These are phyloP conservation scores for Lipomyces anomalus DNA, from an alignment of 805 yeast genomes.

Conservation along the genomic window DNA sequence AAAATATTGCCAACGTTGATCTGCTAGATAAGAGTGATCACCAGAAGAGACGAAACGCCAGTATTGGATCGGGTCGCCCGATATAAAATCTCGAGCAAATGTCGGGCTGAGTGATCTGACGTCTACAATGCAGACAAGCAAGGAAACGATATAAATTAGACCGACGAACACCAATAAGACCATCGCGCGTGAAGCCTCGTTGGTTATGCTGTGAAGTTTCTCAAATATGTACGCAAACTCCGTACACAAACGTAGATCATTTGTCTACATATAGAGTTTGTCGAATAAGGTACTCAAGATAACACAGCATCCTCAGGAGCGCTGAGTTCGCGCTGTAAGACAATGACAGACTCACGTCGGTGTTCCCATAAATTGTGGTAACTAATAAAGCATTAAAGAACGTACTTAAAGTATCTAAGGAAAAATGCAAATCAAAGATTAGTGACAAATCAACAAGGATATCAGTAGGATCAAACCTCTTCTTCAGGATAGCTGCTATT, in stretches of 20 bases:
- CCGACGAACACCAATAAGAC: conserved; percentile 44
- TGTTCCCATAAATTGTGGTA: conserved; percentile 16
- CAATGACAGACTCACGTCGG: conserved; percentile 9
- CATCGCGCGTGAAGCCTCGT: conserved; percentile 64
- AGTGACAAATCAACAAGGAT: no score
- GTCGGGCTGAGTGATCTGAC: conserved; percentile 24
- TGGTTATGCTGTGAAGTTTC: conserved; percentile 58
- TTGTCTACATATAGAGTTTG: conserved; percentile 16
- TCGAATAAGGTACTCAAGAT: conserved; percentile 13
- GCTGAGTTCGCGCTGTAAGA: not conserved
- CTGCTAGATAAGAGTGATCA: conserved; percentile 20
- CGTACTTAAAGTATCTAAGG: not conserved
- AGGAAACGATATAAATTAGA: conserved; percentile 30
- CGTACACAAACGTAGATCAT: conserved; percentile 67
- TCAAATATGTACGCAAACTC: conserved; percentile 72
- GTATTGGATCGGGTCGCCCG: conserved; percentile 24
- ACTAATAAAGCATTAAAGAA: not conserved
- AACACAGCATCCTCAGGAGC: no score
- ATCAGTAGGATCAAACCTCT: no score
- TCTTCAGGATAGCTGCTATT: no score
- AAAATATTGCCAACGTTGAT: conserved; percentile 18
- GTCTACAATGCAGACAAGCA: conserved; percentile 32
- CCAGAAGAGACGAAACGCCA: conserved; percentile 22
- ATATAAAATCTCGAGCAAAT: conserved; percentile 25
- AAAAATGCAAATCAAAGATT: no score